phyloP scores from a whole-genome alignment of 768 basidiomycete species.

The Gyrodon lividus region DNA sequence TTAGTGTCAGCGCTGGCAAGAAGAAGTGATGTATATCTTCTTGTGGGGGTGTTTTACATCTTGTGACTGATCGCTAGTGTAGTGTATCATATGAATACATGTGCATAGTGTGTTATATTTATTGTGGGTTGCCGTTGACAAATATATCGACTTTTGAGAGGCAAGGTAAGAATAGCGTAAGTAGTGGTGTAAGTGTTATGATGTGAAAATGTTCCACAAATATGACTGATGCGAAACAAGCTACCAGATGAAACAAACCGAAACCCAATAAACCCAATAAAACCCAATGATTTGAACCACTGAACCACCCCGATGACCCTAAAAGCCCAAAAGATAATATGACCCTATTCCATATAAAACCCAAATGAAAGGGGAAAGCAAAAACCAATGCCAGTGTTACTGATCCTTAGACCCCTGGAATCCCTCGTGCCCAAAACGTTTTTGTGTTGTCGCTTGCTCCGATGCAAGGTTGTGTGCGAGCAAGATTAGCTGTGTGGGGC shows the following conservation, averaged over 20 bases:
- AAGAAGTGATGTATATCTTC: constrained; percentile 50
- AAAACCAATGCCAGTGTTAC: background rate
- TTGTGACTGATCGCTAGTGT: too few species aligned
- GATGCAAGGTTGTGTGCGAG: constrained; percentile 25
- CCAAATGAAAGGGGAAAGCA: background rate
- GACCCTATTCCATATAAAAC: constrained; percentile 1
- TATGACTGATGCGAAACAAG: too few species aligned
- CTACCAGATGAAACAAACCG: background rate
- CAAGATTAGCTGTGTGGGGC: constrained; percentile 13
- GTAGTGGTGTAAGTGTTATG: background rate
- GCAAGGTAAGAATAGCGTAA: background rate
- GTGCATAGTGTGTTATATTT: constrained; percentile 7
- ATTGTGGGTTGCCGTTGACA: background rate
- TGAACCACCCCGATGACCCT: constrained; percentile 14
- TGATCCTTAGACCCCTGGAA: background rate
- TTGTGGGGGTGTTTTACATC: too few species aligned
- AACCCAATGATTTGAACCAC: constrained; percentile 6
- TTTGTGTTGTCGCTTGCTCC: constrained; percentile 5
- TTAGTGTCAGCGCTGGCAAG: constrained; percentile 74
- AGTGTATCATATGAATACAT: background rate
- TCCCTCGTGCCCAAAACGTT: constrained; percentile 29
- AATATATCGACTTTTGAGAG: too few species aligned
- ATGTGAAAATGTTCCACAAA: too few species aligned
- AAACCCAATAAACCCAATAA: background rate
- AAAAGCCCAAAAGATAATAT: constrained; percentile 11